A percentile compares a stretch with the other conserved stretches of the same genome.
phyloP scores from a whole-genome alignment of 371 early-diverging fungal genomes.

The Catenaria anguillulae region DNA sequence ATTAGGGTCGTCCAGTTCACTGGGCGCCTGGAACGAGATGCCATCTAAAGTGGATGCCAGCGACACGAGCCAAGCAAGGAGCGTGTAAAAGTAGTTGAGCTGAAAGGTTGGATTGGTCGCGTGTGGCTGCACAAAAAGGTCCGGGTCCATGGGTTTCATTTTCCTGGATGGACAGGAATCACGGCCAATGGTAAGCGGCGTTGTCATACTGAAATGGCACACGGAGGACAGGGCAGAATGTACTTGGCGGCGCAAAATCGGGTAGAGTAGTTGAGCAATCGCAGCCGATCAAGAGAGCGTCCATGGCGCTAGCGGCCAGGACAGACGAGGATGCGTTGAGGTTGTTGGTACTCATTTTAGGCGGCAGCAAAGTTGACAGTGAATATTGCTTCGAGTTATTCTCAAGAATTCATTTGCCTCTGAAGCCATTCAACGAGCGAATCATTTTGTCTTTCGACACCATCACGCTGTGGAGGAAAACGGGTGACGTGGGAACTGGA shows the following conservation, averaged over 20 bases:
- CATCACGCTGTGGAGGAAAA: no score
- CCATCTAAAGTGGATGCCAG: no score
- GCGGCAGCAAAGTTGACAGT: no score
- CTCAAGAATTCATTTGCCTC: no score
- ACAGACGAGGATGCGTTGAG: no score
- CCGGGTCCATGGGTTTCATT: constrained; percentile 19
- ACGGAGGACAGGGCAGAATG: not conserved
- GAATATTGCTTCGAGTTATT: no score
- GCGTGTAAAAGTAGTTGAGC: constrained; percentile 26
- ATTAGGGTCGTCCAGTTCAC: constrained; percentile 39
- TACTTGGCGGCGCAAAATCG: not conserved
- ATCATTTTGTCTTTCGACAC: no score
- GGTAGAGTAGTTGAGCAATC: not conserved
- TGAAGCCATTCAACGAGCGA: no score
- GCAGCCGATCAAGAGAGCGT: not conserved
- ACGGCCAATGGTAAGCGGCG: not conserved
- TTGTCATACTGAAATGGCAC: no score
- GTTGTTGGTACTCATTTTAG: no score
- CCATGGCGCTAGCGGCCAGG: no score
- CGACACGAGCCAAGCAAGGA: constrained; percentile 28
- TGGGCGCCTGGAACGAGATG: constrained; percentile 23
- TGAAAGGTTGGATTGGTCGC: constrained; percentile 33
- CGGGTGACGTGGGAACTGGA: no score
- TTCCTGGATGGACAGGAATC: constrained; percentile 21
- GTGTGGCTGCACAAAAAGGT: constrained; percentile 24